Evolutionary conservation across 129 eudicot genomes (phyloP), one percentile per base, ranked within the genome.

Genomic region (Cynara cardunculus): DNA sequence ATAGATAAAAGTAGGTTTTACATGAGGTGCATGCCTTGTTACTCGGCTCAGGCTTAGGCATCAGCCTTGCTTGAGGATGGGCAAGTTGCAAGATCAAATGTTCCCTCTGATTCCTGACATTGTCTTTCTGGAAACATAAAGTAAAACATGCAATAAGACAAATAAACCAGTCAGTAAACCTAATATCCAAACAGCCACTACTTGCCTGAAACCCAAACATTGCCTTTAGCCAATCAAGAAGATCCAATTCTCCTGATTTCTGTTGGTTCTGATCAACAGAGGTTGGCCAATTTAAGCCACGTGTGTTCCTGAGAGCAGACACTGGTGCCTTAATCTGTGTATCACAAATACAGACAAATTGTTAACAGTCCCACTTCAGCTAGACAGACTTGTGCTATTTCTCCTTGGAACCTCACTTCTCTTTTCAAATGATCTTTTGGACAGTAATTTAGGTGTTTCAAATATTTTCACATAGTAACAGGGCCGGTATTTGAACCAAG

Each of bases 131-230:
- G 28, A 82, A 69, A 79, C 66, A 69, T 75, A 53, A 67, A 46
- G 30, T 16, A 75, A 75, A 75, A 14, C 70, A 69, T 75, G 27
- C 64, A 53, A 59, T 68, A 72, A 86, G 80, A 49, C 66, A 72
- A 49, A 65, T 73, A 22, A 70, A 75, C 59, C 62, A n/a, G 31
- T 64, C 76, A 25, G 80, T 31, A 64, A 76, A 77, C 74, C 44
- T 69, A 31, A 69, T 25, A 62, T 30, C 27, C 18, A 35, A 69
- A 82, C 41, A 84, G 69, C 72, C 61, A 87, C 31, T 28, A 79
- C 80, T 71, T 89, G 82, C 98, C 99, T 96, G 99, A 87, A 96
- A 96, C 76, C 99, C 99, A 76, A 96, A 96, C 99, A 89, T 92
- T 69, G 97, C 97, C 75, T 90, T 93, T 65, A 96, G 82, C 99